These are phyloP conservation scores for Lachancea nothofagi DNA, from an alignment of 805 yeast species.

Conservation along the genomic window DNA sequence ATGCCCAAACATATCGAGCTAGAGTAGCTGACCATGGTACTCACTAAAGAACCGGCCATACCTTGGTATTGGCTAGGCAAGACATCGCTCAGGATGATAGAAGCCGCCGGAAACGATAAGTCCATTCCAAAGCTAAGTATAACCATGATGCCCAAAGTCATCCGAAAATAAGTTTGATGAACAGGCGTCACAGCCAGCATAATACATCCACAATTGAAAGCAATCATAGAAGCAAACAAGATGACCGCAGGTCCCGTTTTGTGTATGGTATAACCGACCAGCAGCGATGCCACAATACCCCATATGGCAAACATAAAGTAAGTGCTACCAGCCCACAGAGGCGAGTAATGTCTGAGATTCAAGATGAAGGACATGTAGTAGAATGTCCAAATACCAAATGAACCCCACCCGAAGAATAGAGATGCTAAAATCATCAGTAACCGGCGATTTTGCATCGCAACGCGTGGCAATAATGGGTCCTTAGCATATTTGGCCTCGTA, in stretches of 20 bases:
- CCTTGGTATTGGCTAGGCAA: slow-evolving; percentile 67
- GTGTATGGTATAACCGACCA: slow-evolving; percentile 45
- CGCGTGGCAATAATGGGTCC: slow-evolving; percentile 51
- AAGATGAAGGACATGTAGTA: slow-evolving; percentile 51
- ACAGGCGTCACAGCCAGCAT: slow-evolving; percentile 54
- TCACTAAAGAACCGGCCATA: slow-evolving; percentile 67
- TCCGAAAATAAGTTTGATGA: slow-evolving; percentile 53
- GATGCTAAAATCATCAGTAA: slow-evolving; percentile 45
- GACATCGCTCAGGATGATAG: slow-evolving; percentile 53
- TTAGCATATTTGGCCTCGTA: slow-evolving; percentile 43
- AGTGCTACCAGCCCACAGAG: slow-evolving; percentile 44
- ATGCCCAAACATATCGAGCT: slow-evolving; percentile 66
- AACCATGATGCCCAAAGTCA: slow-evolving; percentile 50
- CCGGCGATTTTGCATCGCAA: slow-evolving; percentile 39
- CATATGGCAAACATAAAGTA: slow-evolving; percentile 42
- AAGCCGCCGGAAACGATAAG: slow-evolving; percentile 68
- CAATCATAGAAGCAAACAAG: slow-evolving; percentile 45
- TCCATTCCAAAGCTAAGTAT: slow-evolving; percentile 72
- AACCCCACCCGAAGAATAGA: slow-evolving; percentile 66
- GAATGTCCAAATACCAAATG: slow-evolving; percentile 70
- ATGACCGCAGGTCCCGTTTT: slow-evolving; percentile 46
- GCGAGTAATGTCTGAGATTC: slow-evolving; percentile 44
- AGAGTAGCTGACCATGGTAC: slow-evolving; percentile 67
- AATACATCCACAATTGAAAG: slow-evolving; percentile 49
- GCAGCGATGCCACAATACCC: slow-evolving; percentile 52